phyloP scores from a whole-genome alignment of 768 basidiomycete species.

The Panus rudis region DNA sequence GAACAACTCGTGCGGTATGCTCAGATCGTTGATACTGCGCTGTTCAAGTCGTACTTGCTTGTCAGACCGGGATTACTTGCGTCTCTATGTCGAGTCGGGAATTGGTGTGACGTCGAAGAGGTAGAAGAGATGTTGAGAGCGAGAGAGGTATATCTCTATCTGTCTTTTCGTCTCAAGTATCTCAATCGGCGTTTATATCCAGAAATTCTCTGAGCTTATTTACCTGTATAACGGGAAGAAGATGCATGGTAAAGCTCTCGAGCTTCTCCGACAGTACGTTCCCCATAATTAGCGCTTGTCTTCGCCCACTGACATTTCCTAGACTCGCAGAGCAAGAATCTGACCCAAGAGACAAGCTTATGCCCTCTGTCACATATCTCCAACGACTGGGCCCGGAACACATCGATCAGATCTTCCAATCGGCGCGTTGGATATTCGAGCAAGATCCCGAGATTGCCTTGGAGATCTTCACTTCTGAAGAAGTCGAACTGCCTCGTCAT shows the following conservation, averaged over 20 bases:
- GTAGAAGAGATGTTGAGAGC: constrained; percentile 82
- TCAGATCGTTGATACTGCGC: constrained; percentile 90
- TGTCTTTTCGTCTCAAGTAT: background rate
- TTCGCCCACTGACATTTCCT: background rate
- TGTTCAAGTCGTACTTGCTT: constrained; percentile 89
- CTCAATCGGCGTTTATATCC: background rate
- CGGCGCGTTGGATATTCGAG: constrained; percentile 81
- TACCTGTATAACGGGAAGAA: constrained; percentile 91
- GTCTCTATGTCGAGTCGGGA: constrained; percentile 81
- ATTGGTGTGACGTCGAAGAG: constrained; percentile 96
- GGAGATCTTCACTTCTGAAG: constrained; percentile 94
- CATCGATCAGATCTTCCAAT: constrained; percentile 72
- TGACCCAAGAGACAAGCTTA: constrained; percentile 71
- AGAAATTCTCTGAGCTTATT: constrained; percentile 91
- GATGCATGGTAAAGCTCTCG: constrained; percentile 88
- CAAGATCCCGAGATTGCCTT: constrained; percentile 68
- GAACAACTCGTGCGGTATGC: constrained; percentile 84
- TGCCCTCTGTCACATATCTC: constrained; percentile 81
- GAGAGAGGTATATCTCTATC: constrained; percentile 52
- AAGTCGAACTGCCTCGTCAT: constrained; percentile 79
- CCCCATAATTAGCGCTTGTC: no score
- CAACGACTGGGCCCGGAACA: constrained; percentile 86
- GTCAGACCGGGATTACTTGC: constrained; percentile 77
- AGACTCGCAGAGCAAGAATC: constrained; percentile 77
- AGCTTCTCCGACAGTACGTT: constrained; percentile 79